phyloP scores from a whole-genome alignment of 306 rosid genomes.

The Dicorynia guianensis region DNA sequence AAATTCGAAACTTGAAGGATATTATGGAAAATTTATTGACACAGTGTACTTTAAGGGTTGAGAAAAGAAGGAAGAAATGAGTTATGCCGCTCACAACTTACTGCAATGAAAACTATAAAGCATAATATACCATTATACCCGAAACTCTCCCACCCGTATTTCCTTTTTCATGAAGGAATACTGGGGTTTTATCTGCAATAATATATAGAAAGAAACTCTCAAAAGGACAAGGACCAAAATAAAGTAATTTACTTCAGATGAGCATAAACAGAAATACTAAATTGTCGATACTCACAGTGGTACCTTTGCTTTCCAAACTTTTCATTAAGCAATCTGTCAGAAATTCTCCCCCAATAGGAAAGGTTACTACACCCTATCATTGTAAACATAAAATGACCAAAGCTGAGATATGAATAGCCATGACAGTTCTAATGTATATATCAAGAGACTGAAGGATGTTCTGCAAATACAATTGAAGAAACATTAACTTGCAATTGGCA shows the following conservation, averaged over 20 bases:
- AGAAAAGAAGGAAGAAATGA: conserved; percentile 20
- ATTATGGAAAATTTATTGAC: background rate
- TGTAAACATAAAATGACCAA: conserved; percentile 5
- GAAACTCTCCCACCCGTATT: conserved; percentile 95
- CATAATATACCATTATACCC: conserved; percentile 74
- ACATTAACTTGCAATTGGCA: conserved; percentile 5
- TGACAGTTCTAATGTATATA: no score
- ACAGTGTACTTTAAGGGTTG: conserved; percentile 4
- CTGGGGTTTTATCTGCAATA: conserved; percentile 82
- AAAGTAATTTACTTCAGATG: conserved; percentile 12
- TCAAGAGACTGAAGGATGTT: no score
- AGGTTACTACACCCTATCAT: conserved; percentile 85
- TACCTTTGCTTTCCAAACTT: conserved; percentile 98
- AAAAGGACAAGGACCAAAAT: conserved; percentile 15
- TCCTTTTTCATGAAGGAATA: conserved; percentile 95
- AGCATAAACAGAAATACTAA: conserved; percentile 20
- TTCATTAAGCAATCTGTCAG: conserved; percentile 93
- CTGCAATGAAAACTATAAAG: conserved; percentile 4
- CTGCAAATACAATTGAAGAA: no score
- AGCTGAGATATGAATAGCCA: no score
- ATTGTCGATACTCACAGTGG: conserved; percentile 61
- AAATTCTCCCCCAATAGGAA: conserved; percentile 96
- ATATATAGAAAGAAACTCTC: conserved; percentile 11
- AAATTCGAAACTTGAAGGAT: background rate
- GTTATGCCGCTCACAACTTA: background rate